Base-by-base conservation (phyloP, 2,329 filamentous ascomycete genomes). In the Pyrenophora graminea region DNA sequence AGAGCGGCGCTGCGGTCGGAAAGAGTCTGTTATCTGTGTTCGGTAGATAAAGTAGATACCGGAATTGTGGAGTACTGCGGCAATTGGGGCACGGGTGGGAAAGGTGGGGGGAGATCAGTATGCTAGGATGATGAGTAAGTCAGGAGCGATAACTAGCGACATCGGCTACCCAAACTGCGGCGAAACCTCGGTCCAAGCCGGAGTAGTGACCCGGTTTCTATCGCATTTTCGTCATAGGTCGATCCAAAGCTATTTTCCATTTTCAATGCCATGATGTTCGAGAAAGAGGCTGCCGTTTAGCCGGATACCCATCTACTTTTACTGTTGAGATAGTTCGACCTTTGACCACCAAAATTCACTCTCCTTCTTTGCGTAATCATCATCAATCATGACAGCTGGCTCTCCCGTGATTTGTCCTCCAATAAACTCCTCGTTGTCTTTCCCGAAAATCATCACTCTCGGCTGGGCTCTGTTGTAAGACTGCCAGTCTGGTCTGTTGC, bases 321-420 rank as follows among this genome's bases (percentile, higher is more conserved):
- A 49, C 75, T 68, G 17, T 80, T 59, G 56, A 21, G 54, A 59
- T 25, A 59, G 9, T 8, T 58, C 54, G 4, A 59, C 78, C 53
- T 79, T 78, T 10, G 76, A 74, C 81, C 82, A 86, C 85, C 85
- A 88, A 66, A 84, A 88, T 10, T 72, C 67, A 59, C 81, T 85
- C 62, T 82, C 78, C 43, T 76, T 68, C 45, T 70, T 70, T 53
- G 82, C 80, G 52, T 74, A 73, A 3, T 68, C 18, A 74, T 81
- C 71, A 77, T 66, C 48, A 6, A 34, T 32, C 43, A 70, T 56
- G 46, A 79, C 64, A 0, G 77, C 80, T 1, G 79, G 72, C 2
- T 46, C 57, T 13, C 41, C 50, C 3, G 47, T 36, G n/a, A 2
- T 32, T 25, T 37, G 2, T 0, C 67, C 69, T 43, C 55, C 78